Base-by-base conservation (phyloP, 805 yeast genomes). In the Saturnispora gosingensis region DNA sequence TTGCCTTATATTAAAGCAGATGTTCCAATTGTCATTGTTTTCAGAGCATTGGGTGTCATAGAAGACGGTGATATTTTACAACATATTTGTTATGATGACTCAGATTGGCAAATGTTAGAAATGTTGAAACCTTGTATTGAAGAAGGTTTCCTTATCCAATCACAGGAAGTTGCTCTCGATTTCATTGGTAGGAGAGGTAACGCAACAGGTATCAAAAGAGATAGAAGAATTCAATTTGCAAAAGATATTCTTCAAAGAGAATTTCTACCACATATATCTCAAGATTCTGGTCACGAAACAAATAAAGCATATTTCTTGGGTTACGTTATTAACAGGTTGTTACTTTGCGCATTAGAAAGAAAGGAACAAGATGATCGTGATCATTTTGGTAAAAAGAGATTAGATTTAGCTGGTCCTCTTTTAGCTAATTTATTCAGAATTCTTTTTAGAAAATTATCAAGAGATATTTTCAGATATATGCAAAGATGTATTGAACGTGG, bases 81-180 rank as follows among this genome's bases (percentile, higher is more conserved):
- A 70, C 99, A 93, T 70, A 93, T 93, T 54, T 93, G 99, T 73
- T 93, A 91, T 69, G 99, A 93, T 69, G 89, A 88, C 54, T 86
- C 84, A 59, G 99, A 93, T 73, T 91, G 98, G 97, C 99, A 93
- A 72, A 93, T 93, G 99, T 78, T 93, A 69, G 99, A 93, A 72
- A 88, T 93, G 93, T 77, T 93, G 64, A 95, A 93, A 69, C 99
- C 99, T 6, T 93, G 98, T 79, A 95, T 93, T 56, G 99, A 93
- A 69, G 99, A 95, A 73, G 99, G 97, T 50, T 95, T 93, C 70
- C 93, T 93, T 50, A 90, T 93, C 58, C 99, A 93, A 73, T 97
- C 95, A 65, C 83, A 96, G 65, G 98, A 93, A 72, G 96, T 95
- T 48, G 99, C 99, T 1, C 79, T 93, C 57, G 99, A 93, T 74